Percentiles rank a stretch among this genome's conserved stretches.
These are phyloP conservation scores for Puya raimondii DNA, from an alignment of 176 grass and related monocot genomes.

Conservation along the genomic window DNA sequence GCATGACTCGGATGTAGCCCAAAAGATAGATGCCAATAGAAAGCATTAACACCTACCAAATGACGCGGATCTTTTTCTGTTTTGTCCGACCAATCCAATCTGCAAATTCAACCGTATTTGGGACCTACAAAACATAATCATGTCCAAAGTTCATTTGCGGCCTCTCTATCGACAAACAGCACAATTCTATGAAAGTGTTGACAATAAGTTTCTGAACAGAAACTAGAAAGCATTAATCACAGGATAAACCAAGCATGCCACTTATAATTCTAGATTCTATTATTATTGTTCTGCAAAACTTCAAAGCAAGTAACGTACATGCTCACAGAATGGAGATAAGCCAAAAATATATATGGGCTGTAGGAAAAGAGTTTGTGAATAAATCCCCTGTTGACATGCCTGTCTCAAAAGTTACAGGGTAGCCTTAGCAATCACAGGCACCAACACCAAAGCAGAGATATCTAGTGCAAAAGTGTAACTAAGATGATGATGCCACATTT, in stretches of 20 bases:
- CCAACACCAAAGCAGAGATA: neutral
- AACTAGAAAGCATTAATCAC: no score
- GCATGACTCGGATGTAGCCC: neutral
- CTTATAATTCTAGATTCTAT: no score
- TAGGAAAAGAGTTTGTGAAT: no score
- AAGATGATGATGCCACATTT: neutral
- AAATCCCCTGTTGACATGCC: no score
- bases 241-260: no score
- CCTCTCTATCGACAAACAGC: neutral
- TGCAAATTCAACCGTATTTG: conserved; percentile 94
- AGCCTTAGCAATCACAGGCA: no score
- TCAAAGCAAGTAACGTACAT: no score
- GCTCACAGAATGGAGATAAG: no score
- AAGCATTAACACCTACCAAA: conserved; percentile 38
- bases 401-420: no score
- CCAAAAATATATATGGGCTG: no score
- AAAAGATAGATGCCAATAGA: neutral
- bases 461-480: neutral
- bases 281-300: no score
- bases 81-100: conserved; percentile 99
- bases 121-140: conserved; percentile 46
- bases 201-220: neutral
- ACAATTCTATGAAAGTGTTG: neutral
- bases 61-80: conserved; percentile 90
- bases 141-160: conserved; percentile 21